phyloP scores from a whole-genome alignment of 768 basidiomycete species.

The Strobilomyces echinocephalus region DNA sequence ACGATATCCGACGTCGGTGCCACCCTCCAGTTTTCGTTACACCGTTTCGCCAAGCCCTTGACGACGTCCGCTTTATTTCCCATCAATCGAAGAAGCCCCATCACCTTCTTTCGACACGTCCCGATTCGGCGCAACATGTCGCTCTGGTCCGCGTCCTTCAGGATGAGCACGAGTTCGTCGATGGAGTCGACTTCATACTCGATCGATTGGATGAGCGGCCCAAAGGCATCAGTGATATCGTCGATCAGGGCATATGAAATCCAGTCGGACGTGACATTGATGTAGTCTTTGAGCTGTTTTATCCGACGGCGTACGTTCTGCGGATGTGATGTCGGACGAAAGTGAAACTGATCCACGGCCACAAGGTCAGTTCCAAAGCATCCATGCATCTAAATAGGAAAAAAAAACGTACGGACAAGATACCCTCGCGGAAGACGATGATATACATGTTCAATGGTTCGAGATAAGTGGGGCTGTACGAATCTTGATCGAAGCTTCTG shows the following conservation, averaged over 20 bases:
- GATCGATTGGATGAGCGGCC: slow-evolving; percentile 95
- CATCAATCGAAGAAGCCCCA: slow-evolving; percentile 95
- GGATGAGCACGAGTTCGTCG: slow-evolving; percentile 93
- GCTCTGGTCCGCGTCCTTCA: slow-evolving; percentile 71
- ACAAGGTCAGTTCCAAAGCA: background rate
- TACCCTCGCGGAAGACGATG: slow-evolving; percentile 96
- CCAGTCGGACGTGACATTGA: slow-evolving; percentile 98
- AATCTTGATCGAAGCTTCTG: slow-evolving; percentile 98
- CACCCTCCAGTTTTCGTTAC: slow-evolving; percentile 98
- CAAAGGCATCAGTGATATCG: slow-evolving; percentile 99
- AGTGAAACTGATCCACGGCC: slow-evolving; percentile 72
- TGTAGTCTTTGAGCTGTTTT: slow-evolving; percentile 98
- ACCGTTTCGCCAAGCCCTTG: slow-evolving; percentile 95
- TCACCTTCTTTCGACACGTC: slow-evolving; percentile 98
- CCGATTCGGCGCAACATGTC: slow-evolving; percentile 98
- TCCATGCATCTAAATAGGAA: background rate
- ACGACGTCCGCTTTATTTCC: slow-evolving; percentile 99
- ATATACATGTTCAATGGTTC: slow-evolving; percentile 99
- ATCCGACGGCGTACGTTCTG: slow-evolving; percentile 97
- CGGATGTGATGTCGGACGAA: slow-evolving; percentile 94
- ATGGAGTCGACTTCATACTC: slow-evolving; percentile 99
- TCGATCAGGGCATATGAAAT: slow-evolving; percentile 99
- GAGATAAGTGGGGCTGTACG: slow-evolving; percentile 92
- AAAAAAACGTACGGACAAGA: slow-evolving; percentile 66
- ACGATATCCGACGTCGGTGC: slow-evolving; percentile 98